Conservation (phyloP, 179 eudicot species). For the Spinacia oleracea region DNA sequence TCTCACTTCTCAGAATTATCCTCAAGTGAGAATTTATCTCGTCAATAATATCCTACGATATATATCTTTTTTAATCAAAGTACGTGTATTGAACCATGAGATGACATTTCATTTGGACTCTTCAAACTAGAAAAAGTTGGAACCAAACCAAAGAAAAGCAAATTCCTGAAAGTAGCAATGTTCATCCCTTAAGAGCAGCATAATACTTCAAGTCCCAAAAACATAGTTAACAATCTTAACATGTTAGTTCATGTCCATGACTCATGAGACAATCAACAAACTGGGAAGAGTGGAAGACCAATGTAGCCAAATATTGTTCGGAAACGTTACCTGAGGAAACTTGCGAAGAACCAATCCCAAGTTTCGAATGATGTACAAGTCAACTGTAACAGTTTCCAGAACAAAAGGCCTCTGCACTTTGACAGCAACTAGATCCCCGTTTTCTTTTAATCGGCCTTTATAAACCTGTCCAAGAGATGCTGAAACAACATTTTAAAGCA, state of each 20-base stretch:
- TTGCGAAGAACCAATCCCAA: constrained; percentile 87
- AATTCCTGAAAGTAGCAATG: not conserved
- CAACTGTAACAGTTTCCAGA: constrained; percentile 94
- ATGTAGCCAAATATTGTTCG: not conserved
- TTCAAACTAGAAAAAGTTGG: not conserved
- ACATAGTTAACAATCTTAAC: not conserved
- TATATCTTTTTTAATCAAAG: not conserved
- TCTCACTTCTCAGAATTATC: too few species aligned
- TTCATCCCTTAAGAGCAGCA: not conserved
- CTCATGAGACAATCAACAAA: not conserved
- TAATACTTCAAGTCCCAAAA: not conserved
- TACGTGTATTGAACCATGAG: not conserved
- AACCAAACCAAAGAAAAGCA: not conserved
- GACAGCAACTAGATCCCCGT: constrained; percentile 95
- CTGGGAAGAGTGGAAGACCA: not conserved
- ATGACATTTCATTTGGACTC: not conserved
- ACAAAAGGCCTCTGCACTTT: constrained; percentile 99
- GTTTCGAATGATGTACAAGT: constrained; percentile 77
- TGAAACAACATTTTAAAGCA: constrained; percentile 39
- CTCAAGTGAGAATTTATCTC: too few species aligned
- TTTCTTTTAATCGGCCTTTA: constrained; percentile 93
- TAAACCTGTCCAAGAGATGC: constrained; percentile 99
- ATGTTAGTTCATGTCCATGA: not conserved
- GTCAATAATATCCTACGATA: not conserved
- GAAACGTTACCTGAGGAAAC: constrained; percentile 79